Evolutionary conservation across 495 filamentous ascomycete species (phyloP).

Genomic region (Diplogelasinospora grovesii): DNA sequence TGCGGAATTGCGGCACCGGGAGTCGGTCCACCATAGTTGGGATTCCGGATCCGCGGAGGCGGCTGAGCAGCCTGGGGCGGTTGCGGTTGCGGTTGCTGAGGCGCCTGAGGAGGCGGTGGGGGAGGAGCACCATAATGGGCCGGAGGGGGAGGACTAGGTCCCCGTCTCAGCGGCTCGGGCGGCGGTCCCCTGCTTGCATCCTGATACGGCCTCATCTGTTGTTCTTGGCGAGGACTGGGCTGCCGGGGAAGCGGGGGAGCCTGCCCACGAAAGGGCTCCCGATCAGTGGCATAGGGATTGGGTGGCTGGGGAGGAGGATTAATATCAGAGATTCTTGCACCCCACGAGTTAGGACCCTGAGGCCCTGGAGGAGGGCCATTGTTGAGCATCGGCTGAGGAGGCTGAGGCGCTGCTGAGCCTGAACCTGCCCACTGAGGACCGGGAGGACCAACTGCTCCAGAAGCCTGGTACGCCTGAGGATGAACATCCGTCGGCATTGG

Average conservation of each 20-base stretch:
- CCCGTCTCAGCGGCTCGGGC: slow-evolving; percentile 31
- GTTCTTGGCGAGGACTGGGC: slow-evolving; percentile 62
- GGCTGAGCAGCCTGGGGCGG: slow-evolving; percentile 34
- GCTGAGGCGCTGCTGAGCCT: slow-evolving; percentile 49
- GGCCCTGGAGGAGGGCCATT: slow-evolving; percentile 57
- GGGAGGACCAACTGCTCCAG: slow-evolving; percentile 59
- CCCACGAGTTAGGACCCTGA: slow-evolving; percentile 64
- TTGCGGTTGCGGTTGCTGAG: slow-evolving; percentile 42
- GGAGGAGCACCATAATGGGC: slow-evolving; percentile 54
- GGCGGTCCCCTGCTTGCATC: slow-evolving; percentile 55
- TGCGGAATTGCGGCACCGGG: slow-evolving; percentile 43
- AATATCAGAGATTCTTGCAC: slow-evolving; percentile 69
- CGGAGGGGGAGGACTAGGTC: slow-evolving; percentile 44
- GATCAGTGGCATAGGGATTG: slow-evolving; percentile 68
- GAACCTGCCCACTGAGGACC: slow-evolving; percentile 81
- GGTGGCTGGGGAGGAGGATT: slow-evolving; percentile 63
- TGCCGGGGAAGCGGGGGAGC: slow-evolving; percentile 58
- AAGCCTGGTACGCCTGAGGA: slow-evolving; percentile 73
- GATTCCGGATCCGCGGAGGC: slow-evolving; percentile 57
- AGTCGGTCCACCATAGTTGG: slow-evolving; percentile 59
- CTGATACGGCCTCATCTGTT: slow-evolving; percentile 66
- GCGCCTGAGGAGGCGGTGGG: slow-evolving; percentile 50
- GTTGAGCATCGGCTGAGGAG: slow-evolving; percentile 37
- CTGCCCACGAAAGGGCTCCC: slow-evolving; percentile 57
- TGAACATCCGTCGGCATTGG: slow-evolving; percentile 48